A percentile compares a stretch with the other conserved stretches of the same genome.
These are phyloP conservation scores for Blastocystis sp. DNA, from an alignment of 352 stramenopile genomes.

Conservation along the genomic window DNA sequence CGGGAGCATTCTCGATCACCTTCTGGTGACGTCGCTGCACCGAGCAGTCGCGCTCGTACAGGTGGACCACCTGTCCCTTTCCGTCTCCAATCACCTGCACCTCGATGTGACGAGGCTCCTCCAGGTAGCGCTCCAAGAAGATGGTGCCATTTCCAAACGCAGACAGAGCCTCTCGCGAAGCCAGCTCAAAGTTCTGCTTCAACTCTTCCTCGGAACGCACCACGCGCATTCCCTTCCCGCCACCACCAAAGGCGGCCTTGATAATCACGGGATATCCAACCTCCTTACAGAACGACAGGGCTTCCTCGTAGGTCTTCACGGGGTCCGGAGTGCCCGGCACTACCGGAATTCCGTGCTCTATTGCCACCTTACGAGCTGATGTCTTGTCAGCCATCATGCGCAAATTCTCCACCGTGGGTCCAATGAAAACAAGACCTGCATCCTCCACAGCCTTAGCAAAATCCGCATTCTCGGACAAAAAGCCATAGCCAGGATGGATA, in stretches of 20 bases:
- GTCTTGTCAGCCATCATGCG: conserved; percentile 81
- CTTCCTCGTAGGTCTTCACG: conserved; percentile 79
- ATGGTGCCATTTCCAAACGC: conserved; percentile 87
- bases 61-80: conserved; percentile 84
- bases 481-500: conserved; percentile 94
- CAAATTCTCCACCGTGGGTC: conserved; percentile 85
- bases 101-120: conserved; percentile 89
- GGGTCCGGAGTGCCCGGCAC: conserved; percentile 76
- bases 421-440: conserved; percentile 87
- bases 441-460: conserved; percentile 85
- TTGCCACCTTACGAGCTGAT: conserved; percentile 76
- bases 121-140: conserved; percentile 91
- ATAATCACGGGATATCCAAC: conserved; percentile 86
- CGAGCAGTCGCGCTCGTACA: conserved; percentile 92
- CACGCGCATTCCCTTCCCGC: conserved; percentile 90
- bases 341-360: conserved; percentile 78
- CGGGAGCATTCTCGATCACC: conserved; percentile 68
- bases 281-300: conserved; percentile 79
- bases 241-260: conserved; percentile 92
- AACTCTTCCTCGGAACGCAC: conserved; percentile 77
- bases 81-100: conserved; percentile 91
- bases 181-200: conserved; percentile 78
- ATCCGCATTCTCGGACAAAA: conserved; percentile 87
- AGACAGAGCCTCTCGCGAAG: conserved; percentile 73
- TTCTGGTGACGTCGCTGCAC: conserved; percentile 96